A percentile compares a stretch with the other conserved stretches of the same genome.
These are phyloP conservation scores for Mycena sanguinolenta DNA, from an alignment of 768 basidiomycete genomes.

Conservation along the genomic window DNA sequence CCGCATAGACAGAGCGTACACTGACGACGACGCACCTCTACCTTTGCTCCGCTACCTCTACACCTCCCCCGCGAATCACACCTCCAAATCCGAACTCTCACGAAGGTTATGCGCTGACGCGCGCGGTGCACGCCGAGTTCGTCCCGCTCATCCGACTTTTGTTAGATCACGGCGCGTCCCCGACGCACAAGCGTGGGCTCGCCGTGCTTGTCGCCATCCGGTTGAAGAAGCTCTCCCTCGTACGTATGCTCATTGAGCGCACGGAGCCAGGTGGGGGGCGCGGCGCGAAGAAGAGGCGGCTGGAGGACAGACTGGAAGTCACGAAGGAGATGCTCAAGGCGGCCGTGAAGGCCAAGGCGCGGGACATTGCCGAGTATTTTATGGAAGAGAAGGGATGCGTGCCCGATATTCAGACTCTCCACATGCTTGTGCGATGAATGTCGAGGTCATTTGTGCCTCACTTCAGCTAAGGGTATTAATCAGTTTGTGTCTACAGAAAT, in stretches of 20 bases:
- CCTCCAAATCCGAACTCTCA: conserved; percentile 72
- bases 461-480: background rate
- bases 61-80: conserved; percentile 51
- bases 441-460: background rate
- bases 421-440: conserved; percentile 48
- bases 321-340: conserved; percentile 71
- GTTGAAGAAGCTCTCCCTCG: conserved; percentile 73
- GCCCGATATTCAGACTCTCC: conserved; percentile 78
- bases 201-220: conserved; percentile 83
- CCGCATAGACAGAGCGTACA: conserved; percentile 53
- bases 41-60: conserved; percentile 76
- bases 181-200: conserved; percentile 69
- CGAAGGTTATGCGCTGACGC: conserved; percentile 85
- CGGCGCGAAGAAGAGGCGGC: conserved; percentile 62
- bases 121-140: conserved; percentile 78
- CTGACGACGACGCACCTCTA: conserved; percentile 66
- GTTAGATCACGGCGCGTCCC: conserved; percentile 80
- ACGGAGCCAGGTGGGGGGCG: conserved; percentile 45
- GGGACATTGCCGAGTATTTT: conserved; percentile 80
- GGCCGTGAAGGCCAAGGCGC: conserved; percentile 75
- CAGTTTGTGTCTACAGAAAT: too few relatives aligned
- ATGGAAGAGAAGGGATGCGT: conserved; percentile 77
- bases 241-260: conserved; percentile 85
- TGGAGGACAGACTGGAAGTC: conserved; percentile 71
- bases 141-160: conserved; percentile 77